phyloP scores from a whole-genome alignment of 78 protist species.

The Thecamonas trahens region DNA sequence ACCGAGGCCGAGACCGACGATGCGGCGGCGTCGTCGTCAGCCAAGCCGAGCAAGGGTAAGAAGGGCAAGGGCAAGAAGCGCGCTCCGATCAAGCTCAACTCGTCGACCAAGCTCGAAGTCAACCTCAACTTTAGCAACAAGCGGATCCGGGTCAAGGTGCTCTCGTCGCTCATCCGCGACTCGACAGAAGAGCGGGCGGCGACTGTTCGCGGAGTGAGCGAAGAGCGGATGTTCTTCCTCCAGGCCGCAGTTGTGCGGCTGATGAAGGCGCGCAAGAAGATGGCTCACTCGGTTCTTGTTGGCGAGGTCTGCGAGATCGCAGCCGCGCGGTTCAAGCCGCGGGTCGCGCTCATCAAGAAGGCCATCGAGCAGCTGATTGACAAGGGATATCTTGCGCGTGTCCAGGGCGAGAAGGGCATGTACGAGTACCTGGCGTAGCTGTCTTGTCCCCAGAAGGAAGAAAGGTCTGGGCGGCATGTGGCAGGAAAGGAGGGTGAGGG shows the following conservation, averaged over 20 bases:
- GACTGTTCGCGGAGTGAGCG: conserved; percentile 2
- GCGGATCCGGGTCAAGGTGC: conserved; percentile 51
- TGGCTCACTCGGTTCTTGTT: conserved; percentile 57
- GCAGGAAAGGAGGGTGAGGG: too few relatives aligned
- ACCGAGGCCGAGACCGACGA: too few relatives aligned
- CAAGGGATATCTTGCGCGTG: too few relatives aligned
- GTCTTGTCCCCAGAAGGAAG: too few relatives aligned
- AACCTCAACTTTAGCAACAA: conserved; percentile 44
- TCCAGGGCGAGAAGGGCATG: too few relatives aligned
- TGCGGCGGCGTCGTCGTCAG: too few relatives aligned
- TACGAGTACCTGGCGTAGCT: too few relatives aligned
- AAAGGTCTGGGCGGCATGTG: too few relatives aligned
- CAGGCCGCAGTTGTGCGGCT: conserved; percentile 88
- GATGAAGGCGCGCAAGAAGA: conserved; percentile 79
- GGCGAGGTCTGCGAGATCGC: conserved; percentile 42
- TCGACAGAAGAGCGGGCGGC: conserved; percentile 50
- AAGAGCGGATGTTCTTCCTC: neutral
- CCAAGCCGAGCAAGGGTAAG: too few relatives aligned
- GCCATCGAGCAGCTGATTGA: conserved; percentile 76
- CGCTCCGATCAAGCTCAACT: too few relatives aligned
- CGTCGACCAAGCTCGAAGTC: conserved; percentile 21
- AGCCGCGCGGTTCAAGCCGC: conserved; percentile 51
- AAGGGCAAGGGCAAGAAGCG: too few relatives aligned
- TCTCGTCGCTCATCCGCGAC: conserved; percentile 49
- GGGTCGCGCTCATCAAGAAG: conserved; percentile 64